These are phyloP conservation scores for Alectoria sarmentosa DNA, from an alignment of 495 filamentous ascomycete genomes.

Conservation along the genomic window DNA sequence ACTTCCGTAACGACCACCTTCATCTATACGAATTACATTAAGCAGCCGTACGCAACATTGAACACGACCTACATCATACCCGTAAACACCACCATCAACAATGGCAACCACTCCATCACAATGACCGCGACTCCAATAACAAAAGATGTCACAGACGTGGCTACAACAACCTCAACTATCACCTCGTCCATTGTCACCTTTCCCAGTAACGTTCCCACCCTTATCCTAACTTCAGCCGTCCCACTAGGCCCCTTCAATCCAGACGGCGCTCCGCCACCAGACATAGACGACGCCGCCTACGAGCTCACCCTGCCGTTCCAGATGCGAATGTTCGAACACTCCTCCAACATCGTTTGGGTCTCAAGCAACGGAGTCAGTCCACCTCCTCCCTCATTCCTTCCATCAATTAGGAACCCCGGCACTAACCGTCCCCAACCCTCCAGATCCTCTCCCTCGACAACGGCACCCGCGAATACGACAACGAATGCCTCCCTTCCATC, in stretches of 20 bases:
- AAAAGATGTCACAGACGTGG: not conserved
- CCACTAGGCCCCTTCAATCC: not conserved
- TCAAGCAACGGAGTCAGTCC: constrained; percentile 1
- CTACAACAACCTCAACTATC: constrained; percentile 2
- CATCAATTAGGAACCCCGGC: not conserved
- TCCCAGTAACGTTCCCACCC: not conserved
- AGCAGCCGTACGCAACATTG: not conserved
- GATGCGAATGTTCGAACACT: constrained; percentile 7
- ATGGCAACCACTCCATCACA: constrained; percentile 1
- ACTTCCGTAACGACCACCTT: constrained; percentile 2
- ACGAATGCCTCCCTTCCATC: constrained; percentile 3
- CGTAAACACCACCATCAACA: not conserved
- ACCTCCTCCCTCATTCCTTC: not conserved
- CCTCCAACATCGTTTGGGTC: constrained; percentile 8
- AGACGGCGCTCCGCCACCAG: not conserved
- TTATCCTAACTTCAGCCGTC: not conserved
- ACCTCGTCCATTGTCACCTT: not conserved
- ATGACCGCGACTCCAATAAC: not conserved
- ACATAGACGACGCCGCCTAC: constrained; percentile 11
- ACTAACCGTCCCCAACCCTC: not conserved
- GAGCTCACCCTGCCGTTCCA: constrained; percentile 6
- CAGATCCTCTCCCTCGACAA: constrained; percentile 11
- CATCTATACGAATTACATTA: not conserved
- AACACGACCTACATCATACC: not conserved
- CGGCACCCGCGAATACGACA: constrained; percentile 7